Percentiles rank a stretch among this genome's conserved stretches.
phyloP scores from a whole-genome alignment of 2,329 filamentous ascomycete species.

The Penicillium capsulatum region DNA sequence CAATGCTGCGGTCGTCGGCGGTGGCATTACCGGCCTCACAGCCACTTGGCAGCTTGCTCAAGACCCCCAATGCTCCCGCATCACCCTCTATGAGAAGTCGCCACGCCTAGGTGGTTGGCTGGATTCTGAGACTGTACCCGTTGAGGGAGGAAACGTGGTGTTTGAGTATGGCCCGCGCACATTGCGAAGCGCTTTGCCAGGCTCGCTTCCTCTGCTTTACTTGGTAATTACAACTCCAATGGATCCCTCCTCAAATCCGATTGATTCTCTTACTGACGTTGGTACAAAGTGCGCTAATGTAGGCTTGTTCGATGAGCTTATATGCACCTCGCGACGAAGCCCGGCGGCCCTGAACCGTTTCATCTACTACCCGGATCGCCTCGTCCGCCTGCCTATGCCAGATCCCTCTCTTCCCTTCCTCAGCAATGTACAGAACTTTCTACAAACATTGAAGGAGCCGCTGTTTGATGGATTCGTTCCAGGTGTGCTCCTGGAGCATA shows the following conservation, averaged over 20 bases:
- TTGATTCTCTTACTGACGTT: slow-evolving; percentile 13
- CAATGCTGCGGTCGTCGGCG: slow-evolving; percentile 67
- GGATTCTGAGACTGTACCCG: slow-evolving; percentile 58
- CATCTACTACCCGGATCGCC: slow-evolving; percentile 82
- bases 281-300: slow-evolving; percentile 54
- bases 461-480: slow-evolving; percentile 50
- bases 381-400: slow-evolving; percentile 59
- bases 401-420: slow-evolving; percentile 23
- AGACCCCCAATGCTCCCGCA: slow-evolving; percentile 61
- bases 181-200: slow-evolving; percentile 55
- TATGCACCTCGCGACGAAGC: slow-evolving; percentile 50
- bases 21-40: slow-evolving; percentile 76
- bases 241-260: not conserved
- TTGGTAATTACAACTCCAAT: slow-evolving; percentile 53
- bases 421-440: slow-evolving; percentile 28
- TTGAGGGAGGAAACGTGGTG: slow-evolving; percentile 59
- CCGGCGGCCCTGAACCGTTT: slow-evolving; percentile 63
- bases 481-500: slow-evolving; percentile 32
- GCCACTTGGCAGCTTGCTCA: slow-evolving; percentile 72
- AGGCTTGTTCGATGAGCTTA: slow-evolving; percentile 53
- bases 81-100: slow-evolving; percentile 76
- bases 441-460: slow-evolving; percentile 48
- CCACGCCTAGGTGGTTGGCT: slow-evolving; percentile 79
- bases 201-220: slow-evolving; percentile 64
- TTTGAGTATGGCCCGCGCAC: slow-evolving; percentile 85